Conservation (phyloP, 148 eudicot genomes). For the Chenopodium quinoa region DNA sequence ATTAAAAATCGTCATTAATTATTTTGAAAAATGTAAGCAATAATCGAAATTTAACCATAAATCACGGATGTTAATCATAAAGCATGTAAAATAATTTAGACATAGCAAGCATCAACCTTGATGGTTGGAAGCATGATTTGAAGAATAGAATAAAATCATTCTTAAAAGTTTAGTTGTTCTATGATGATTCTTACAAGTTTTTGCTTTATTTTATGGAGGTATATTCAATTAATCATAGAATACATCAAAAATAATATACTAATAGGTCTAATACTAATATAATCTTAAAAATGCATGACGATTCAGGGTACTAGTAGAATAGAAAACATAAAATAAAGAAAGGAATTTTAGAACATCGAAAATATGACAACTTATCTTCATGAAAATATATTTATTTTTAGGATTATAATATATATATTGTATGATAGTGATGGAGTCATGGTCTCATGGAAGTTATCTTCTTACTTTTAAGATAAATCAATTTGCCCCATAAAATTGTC, state of each 20-base stretch:
- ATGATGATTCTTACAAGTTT: background rate
- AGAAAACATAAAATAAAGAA: background rate
- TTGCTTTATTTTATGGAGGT: background rate
- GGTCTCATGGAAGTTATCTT: background rate
- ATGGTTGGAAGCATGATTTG: background rate
- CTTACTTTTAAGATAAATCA: no score
- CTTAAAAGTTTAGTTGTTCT: background rate
- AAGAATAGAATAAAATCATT: background rate
- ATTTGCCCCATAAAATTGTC: background rate
- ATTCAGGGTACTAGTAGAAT: background rate
- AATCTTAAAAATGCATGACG: background rate
- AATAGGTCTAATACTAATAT: background rate
- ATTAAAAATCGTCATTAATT: no score
- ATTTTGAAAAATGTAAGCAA: no score
- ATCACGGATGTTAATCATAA: background rate
- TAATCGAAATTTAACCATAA: background rate
- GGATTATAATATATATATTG: background rate
- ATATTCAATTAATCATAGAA: background rate
- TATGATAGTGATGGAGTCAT: conserved; percentile 4
- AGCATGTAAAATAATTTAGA: background rate
- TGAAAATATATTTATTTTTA: background rate
- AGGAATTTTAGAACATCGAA: background rate
- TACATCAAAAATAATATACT: background rate
- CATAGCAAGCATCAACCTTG: background rate
- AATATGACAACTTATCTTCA: background rate